Evolutionary conservation across 176 grass and related monocot genomes (phyloP), one percentile per base, ranked within the genome.

Genomic region (Musa troglodytarum): DNA sequence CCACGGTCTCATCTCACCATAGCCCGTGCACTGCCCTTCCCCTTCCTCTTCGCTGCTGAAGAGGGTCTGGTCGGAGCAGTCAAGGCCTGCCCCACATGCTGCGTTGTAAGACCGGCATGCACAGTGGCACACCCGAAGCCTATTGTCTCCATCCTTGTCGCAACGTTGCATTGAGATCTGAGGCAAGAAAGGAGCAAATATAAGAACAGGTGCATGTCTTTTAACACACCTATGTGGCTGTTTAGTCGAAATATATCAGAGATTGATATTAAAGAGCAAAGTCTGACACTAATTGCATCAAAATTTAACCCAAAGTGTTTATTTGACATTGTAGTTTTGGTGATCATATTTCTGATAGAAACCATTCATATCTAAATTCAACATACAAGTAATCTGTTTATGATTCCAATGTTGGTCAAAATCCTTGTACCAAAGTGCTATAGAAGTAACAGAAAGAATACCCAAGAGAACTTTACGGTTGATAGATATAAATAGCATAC

Each of bases 81-180:
- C 96, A 34, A 99, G 90, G 68, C 82, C 86, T 0, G 96, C 96
- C 20, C 88, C 88, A 72, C 96, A 99, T 74, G 96, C 96, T 1
- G 78, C 86, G 74, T 99, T 99, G 53, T 99, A 99, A 52, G 87
- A 77, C 66, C 83, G 82, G 9, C 96, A 99, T 51, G 96, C 96
- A 73, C 91, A 99, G 79, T 99, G 86, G 74, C 96, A 99, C 59
- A 99, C 96, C 9, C 96, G 83, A 74, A 99, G 86, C 77, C 96
- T 86, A 81, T 99, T 99, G 79, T 99, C 96, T 20, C 96, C 91
- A 53, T 99, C 91, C 80, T 93, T 85, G 2, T 99, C 96, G 0
- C 96, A 99, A 14, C 88, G 87, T 82, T 99, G 96, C 65, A 99
- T 94, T 1, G 96, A 99, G 20, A 99, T 99, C 96, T 99, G 83